Percentiles rank a stretch among this genome's conserved stretches.
Evolutionary conservation across 1,284 basidiomycete genomes (phyloP).

Genomic region (Marasmius tenuissimus): DNA sequence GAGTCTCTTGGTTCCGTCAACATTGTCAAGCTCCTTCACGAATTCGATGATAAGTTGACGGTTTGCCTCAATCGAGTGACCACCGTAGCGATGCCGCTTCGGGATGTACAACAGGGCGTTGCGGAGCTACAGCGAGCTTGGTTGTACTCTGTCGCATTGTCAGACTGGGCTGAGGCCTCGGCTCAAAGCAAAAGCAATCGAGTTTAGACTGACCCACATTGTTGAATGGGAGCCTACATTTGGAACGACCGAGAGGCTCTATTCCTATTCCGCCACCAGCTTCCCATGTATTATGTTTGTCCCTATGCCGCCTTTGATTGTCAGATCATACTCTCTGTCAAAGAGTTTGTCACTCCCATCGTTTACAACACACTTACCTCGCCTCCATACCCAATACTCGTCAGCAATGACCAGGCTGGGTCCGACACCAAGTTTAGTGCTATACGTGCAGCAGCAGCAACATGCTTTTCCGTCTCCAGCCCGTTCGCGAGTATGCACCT

Average conservation of each 20-base stretch:
- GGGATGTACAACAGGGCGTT: not conserved
- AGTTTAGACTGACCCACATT: not conserved
- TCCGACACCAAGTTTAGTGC: conserved; percentile 7
- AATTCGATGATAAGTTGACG: not conserved
- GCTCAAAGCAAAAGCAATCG: not conserved
- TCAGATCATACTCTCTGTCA: not conserved
- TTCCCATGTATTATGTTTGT: conserved; percentile 1
- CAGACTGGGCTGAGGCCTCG: not conserved
- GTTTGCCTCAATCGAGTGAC: not conserved
- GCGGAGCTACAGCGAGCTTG: conserved; percentile 1
- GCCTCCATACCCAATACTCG: not conserved
- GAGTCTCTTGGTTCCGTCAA: too few relatives aligned
- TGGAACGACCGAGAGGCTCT: conserved; percentile 1
- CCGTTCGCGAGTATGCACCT: not conserved
- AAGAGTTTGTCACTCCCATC: not conserved
- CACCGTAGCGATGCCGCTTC: not conserved
- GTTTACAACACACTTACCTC: not conserved
- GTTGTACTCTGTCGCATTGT: not conserved
- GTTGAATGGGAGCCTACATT: conserved; percentile 4
- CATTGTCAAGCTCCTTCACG: not conserved
- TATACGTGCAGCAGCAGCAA: not conserved
- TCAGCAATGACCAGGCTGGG: conserved; percentile 3
- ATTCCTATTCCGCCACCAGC: not conserved
- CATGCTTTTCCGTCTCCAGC: not conserved
- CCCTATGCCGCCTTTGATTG: not conserved